Percentiles rank a stretch among this genome's conserved stretches.
Evolutionary conservation across 768 basidiomycete genomes (phyloP).

Genomic region (Hortiboletus campestris): DNA sequence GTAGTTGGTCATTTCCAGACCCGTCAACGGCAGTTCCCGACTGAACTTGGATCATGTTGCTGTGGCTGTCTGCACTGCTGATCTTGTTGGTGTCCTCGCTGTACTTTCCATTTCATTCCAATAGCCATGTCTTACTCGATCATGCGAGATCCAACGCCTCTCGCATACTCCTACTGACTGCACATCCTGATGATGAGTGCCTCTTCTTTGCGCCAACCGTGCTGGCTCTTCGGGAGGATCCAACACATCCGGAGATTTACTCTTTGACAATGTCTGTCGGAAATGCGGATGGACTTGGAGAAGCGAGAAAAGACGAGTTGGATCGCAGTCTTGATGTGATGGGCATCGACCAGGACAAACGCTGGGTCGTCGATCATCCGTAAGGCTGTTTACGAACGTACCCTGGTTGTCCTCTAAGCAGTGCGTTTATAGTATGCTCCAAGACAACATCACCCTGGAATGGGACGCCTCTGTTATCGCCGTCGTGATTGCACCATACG

Average conservation of each 20-base stretch:
- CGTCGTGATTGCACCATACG: conserved; percentile 54
- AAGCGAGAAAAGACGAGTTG: conserved; percentile 57
- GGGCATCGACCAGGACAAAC: conserved; percentile 53
- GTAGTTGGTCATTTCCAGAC: conserved; percentile 23
- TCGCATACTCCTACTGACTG: conserved; percentile 69
- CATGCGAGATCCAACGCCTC: neutral
- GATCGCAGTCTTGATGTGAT: conserved; percentile 61
- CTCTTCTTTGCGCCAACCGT: conserved; percentile 93
- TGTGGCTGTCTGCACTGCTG: conserved; percentile 16
- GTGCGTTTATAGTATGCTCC: conserved; percentile 49
- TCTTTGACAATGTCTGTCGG: conserved; percentile 78
- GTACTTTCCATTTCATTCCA: conserved; percentile 26
- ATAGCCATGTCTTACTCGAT: conserved; percentile 21
- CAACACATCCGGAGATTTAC: conserved; percentile 38
- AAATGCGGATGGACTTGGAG: conserved; percentile 76
- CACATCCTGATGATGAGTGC: conserved; percentile 94
- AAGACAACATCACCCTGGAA: conserved; percentile 65
- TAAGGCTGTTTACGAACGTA: conserved; percentile 38
- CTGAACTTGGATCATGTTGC: conserved; percentile 8
- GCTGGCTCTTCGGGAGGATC: conserved; percentile 42
- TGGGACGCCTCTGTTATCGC: conserved; percentile 69
- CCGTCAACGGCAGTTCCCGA: conserved; percentile 22
- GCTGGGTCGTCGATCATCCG: conserved; percentile 70
- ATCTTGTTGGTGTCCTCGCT: conserved; percentile 21
- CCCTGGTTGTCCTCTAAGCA: conserved; percentile 8